Base-by-base conservation (phyloP, 768 basidiomycete species). In the Lactarius trivialis region DNA sequence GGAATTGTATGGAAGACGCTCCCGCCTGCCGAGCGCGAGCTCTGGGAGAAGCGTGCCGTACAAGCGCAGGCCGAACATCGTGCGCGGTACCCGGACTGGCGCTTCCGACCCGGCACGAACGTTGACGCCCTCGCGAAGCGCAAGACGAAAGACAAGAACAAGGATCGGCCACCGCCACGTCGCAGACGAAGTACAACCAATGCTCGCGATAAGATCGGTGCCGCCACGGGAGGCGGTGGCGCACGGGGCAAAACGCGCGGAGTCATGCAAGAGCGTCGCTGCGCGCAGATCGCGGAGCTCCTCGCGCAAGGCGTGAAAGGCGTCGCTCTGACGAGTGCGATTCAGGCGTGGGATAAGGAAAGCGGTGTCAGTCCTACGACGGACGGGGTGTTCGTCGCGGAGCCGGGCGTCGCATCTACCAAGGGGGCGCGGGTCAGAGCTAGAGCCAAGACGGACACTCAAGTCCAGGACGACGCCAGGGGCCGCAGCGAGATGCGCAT, bases 1-100 rank as follows among this genome's bases (percentile, higher is more conserved):
- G 89, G 89, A 59, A 82, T 82, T 72, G 84, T 80, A 69, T 92
- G 89, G 89, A 86, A 85, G 70, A 79, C 82, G 0, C 82, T 92
- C 19, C 75, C 88, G 9, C 78, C 78, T 17, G 78, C 82, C 60
- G 86, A 92, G 70, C 80, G 85, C 60, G 82, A 85, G 63, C 76
- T 82, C 54, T 92, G 89, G 89, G 90, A 91, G 70, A 85, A 79
- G 36, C 86, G 85, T 73, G 90, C 86, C 5, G 76, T 81, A 45
- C 75, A 81, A 6, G 89, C 89, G 0, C 85, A 86, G 69, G 84
- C 81, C 0, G 89, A 89, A 70, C 89, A 91, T 71, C 79, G 88
- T 57, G 77, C 78, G 54, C 78, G 82, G 60, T 91, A 91, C 70
- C 89, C 89, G 1, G 86, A 90, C 72, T 92, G 90, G 89, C 78